Conservation (phyloP, 148 eudicot species). For the Linanthus parryae region DNA sequence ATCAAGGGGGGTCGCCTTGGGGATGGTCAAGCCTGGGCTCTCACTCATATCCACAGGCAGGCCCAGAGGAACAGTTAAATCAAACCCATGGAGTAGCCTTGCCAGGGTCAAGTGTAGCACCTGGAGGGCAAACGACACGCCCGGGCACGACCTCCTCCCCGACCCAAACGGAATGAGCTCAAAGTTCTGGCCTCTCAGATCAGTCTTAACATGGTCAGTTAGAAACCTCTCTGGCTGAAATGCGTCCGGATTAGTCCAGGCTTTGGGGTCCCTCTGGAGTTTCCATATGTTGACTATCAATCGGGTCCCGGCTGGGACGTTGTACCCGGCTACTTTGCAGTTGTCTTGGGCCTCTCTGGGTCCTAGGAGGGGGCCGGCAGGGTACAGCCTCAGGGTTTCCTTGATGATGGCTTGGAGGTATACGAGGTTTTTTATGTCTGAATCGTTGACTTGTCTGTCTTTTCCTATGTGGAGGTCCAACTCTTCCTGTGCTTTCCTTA, state of each 20-base stretch:
- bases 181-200: constrained; percentile 25
- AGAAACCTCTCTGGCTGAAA: constrained; percentile 37
- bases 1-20: constrained; percentile 16
- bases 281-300: constrained; percentile 36
- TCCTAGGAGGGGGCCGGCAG: constrained; percentile 32
- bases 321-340: constrained; percentile 18
- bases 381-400: constrained; percentile 40
- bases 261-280: constrained; percentile 26
- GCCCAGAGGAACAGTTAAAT: constrained; percentile 14
- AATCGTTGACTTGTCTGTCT: constrained; percentile 27
- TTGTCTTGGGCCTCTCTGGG: constrained; percentile 32
- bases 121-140: constrained; percentile 15
- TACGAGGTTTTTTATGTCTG: constrained; percentile 22
- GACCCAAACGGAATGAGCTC: constrained; percentile 38
- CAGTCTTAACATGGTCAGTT: constrained; percentile 4
- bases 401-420: constrained; percentile 35
- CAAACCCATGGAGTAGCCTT: constrained; percentile 29
- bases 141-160: constrained; percentile 41
- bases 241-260: constrained; percentile 24
- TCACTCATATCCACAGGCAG: constrained; percentile 26
- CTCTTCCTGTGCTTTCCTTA: constrained; percentile 26
- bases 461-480: constrained; percentile 24
- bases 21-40: constrained; percentile 13
- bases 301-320: constrained; percentile 29
- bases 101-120: constrained; percentile 31